Percentiles rank a stretch among this genome's conserved stretches.
These are phyloP conservation scores for Lachnum nothofagi DNA, from an alignment of 2,329 filamentous ascomycete genomes.

Conservation along the genomic window DNA sequence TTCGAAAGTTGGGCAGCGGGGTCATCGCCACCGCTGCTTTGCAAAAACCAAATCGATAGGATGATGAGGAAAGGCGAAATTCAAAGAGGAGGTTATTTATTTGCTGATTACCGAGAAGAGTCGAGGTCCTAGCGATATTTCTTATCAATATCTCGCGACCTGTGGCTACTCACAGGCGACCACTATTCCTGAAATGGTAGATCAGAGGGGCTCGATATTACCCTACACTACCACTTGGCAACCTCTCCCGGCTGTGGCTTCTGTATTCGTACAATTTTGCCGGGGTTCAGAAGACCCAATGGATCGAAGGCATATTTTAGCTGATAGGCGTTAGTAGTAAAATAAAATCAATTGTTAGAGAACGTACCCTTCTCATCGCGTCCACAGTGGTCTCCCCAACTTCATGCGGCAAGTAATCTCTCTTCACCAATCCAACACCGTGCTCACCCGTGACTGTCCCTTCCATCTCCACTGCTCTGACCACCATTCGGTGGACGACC, in stretches of 20 bases:
- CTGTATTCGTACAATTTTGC: slow-evolving; percentile 63
- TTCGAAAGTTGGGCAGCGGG: too few species aligned
- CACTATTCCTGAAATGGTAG: too few species aligned
- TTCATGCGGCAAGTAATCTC: slow-evolving; percentile 76
- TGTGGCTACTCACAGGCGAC: too few species aligned
- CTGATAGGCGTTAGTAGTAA: slow-evolving; percentile 36
- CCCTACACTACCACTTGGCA: slow-evolving; percentile 43
- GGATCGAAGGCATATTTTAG: slow-evolving; percentile 79
- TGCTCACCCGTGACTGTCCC: slow-evolving; percentile 84
- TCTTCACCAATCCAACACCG: slow-evolving; percentile 77
- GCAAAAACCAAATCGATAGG: too few species aligned
- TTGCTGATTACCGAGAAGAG: too few species aligned
- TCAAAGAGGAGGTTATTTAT: too few species aligned
- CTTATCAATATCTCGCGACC: too few species aligned
- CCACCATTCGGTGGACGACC: slow-evolving; percentile 78
- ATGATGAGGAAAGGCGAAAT: too few species aligned
- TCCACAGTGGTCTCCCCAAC: slow-evolving; percentile 70
- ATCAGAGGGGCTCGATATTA: too few species aligned
- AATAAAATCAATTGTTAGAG: background rate
- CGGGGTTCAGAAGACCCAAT: slow-evolving; percentile 59
- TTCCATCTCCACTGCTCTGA: slow-evolving; percentile 77
- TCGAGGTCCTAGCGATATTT: too few species aligned
- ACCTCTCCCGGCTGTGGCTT: slow-evolving; percentile 46
- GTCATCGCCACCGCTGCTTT: too few species aligned
- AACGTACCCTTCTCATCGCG: slow-evolving; percentile 69